Base-by-base conservation (phyloP, 208 protist species). In the Crithidia expoeki region DNA sequence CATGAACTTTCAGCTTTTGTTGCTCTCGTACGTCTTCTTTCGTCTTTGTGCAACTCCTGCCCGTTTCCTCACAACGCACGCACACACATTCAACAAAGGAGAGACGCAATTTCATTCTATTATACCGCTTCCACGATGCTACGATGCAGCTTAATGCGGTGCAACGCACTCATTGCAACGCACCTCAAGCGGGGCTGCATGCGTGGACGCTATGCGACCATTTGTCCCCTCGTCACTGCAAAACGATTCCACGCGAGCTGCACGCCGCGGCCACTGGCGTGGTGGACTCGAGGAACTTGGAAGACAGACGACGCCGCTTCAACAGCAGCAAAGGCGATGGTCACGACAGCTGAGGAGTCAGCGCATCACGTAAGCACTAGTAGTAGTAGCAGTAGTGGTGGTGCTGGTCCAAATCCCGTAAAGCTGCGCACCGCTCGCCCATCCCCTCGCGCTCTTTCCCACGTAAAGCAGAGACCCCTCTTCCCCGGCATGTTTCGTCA, bases 381-480 rank as follows among this genome's bases (percentile, higher is more conserved):
- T 21, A 51, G 40, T 21, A 44, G 30, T 34, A 59, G 53, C 33
- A 56, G 28, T 21, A n/a, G 56, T 23, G 34, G 25, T 7, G n/a
- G 36, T 33, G 56, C 19, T 2, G 3, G 3, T 3, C n/a, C 40
- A 19, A 23, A 17, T n/a, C 33, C 56, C 1, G 36, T 66, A 0
- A 51, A 63, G 52, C 59, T 75, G 40, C 69, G 69, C 61, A 23
- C 44, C 16, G 69, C 69, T 10, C 74, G 52, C 17, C 67, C 46
- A 4, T 67, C 60, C 4, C 62, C 68, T 5, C 72, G 59, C 19
- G 59, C 79, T 17, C 61, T 94, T 21, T 85, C 86, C 14, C 69
- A 88, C 21, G 76, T 84, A 19, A 88, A 87, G 64, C 90, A 95
- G 67, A 71, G 66, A 49, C 83, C 84, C 2, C 65, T 93, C 44